Evolutionary conservation across 148 eudicot genomes (phyloP), one percentile per base, ranked within the genome.

Genomic region (Cornus kousa): DNA sequence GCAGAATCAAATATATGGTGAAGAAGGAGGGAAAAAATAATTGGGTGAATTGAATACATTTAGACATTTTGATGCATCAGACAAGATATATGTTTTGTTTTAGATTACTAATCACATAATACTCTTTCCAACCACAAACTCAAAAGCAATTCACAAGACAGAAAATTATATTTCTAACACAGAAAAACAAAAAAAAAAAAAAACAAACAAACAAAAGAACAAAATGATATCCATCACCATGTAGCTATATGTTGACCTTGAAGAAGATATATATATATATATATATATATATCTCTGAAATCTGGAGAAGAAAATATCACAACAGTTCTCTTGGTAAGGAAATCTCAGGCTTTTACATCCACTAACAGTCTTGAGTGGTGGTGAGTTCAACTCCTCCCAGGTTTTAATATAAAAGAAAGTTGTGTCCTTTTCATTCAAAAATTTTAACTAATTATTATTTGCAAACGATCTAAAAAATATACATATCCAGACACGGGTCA

Each of bases 401-500:
- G 35, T 65, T 62, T 74, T 50, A 48, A 70, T 70, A 48, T 70
- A 37, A 57, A 72, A 72, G 67, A 80, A 31, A 72, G 75, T 50
- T 13, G 33, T 12, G 72, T 75, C 82, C 17, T 55, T 74, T 22
- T 82, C 81, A 62, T 72, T 17, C 33, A 67, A 76, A 76, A 43
- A 0, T 62, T 31, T 35, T 35, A 70, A 70, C 64, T 48, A 73
- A 55, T 53, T 75, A 35, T 39, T 79, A 77, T 83, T 53, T 23
- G 20, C 20, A 70, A 75, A 68, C 28, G 72, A 68, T 50, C 48
- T 66, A 67, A 75, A 83, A 75, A 46, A 67, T 28, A 28, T 28
- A 81, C 84, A 81, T 78, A 81, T 70, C 73, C 70, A 75, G 86
- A 79, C 80, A 76, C 19, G 46, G 86, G 88, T 83, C 88, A 81